phyloP scores from a whole-genome alignment of 768 basidiomycete genomes.

The Podaxis carcinomalis region DNA sequence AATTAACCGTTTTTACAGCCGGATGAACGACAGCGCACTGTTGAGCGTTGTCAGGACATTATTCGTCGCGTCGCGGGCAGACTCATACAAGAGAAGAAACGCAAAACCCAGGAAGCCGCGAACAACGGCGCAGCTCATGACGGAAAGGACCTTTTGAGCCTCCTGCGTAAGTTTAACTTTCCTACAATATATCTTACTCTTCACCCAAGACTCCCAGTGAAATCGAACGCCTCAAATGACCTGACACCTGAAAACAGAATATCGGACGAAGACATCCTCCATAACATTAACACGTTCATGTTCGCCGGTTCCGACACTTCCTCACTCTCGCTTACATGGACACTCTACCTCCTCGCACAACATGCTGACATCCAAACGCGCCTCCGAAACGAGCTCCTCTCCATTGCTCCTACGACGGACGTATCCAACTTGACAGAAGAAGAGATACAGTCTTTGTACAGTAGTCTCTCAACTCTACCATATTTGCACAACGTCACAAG shows the following conservation, averaged over 20 bases:
- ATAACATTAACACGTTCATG: slow-evolving; percentile 87
- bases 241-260: slow-evolving; percentile 66
- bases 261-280: slow-evolving; percentile 82
- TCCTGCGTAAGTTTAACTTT: slow-evolving; percentile 51
- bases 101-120: slow-evolving; percentile 59
- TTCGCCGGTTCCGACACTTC: slow-evolving; percentile 90
- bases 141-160: slow-evolving; percentile 74
- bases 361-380: slow-evolving; percentile 63
- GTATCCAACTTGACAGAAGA: slow-evolving; percentile 51
- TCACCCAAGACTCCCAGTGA: slow-evolving; percentile 45
- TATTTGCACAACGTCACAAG: slow-evolving; percentile 73
- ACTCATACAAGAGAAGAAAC: slow-evolving; percentile 77
- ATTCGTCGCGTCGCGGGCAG: slow-evolving; percentile 71
- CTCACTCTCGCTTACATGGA: slow-evolving; percentile 82
- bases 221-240: slow-evolving; percentile 75
- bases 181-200: neutral
- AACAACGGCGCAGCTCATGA: slow-evolving; percentile 44
- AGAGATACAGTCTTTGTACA: slow-evolving; percentile 58
- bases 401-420: slow-evolving; percentile 36
- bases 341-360: slow-evolving; percentile 67
- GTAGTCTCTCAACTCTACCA: slow-evolving; percentile 54
- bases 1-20: slow-evolving; percentile 36
- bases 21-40: slow-evolving; percentile 41
- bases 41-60: slow-evolving; percentile 53
- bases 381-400: slow-evolving; percentile 64